Conservation (phyloP, 257 asterid genomes). For the Ophiorrhiza pumila region DNA sequence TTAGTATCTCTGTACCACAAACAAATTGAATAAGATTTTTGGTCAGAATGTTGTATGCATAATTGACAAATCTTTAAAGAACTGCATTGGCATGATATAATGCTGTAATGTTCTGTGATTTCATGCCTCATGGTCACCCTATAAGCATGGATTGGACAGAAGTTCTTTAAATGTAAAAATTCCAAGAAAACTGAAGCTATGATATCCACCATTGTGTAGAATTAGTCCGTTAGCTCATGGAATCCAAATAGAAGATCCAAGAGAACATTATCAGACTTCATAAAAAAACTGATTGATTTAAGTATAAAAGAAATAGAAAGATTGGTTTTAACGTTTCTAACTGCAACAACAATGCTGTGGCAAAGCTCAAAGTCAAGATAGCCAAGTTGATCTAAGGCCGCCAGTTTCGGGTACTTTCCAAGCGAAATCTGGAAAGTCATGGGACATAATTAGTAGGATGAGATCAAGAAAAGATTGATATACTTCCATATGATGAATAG, state of each 20-base stretch:
- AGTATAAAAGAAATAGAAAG: too few relatives aligned
- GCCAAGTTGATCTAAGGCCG: slow-evolving; percentile 94
- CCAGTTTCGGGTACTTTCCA: slow-evolving; percentile 90
- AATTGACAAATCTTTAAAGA: background rate
- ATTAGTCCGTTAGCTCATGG: background rate
- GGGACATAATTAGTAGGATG: too few relatives aligned
- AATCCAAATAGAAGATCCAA: background rate
- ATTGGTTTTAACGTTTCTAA: too few relatives aligned
- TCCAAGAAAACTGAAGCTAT: too few relatives aligned
- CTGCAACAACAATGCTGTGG: too few relatives aligned
- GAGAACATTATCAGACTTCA: background rate
- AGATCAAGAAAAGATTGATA: too few relatives aligned
- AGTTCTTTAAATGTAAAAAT: too few relatives aligned
- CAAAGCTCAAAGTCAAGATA: slow-evolving; percentile 62
- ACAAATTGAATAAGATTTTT: background rate
- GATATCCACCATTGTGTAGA: too few relatives aligned
- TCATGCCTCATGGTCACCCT: background rate
- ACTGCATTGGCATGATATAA: background rate
- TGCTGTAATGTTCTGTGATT: too few relatives aligned
- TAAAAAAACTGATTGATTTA: too few relatives aligned
- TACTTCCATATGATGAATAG: too few relatives aligned
- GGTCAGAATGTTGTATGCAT: background rate
- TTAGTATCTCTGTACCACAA: background rate
- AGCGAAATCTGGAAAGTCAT: slow-evolving; percentile 87
- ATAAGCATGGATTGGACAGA: too few relatives aligned